phyloP scores from a whole-genome alignment of 768 basidiomycete genomes.

The Mycena indigotica region DNA sequence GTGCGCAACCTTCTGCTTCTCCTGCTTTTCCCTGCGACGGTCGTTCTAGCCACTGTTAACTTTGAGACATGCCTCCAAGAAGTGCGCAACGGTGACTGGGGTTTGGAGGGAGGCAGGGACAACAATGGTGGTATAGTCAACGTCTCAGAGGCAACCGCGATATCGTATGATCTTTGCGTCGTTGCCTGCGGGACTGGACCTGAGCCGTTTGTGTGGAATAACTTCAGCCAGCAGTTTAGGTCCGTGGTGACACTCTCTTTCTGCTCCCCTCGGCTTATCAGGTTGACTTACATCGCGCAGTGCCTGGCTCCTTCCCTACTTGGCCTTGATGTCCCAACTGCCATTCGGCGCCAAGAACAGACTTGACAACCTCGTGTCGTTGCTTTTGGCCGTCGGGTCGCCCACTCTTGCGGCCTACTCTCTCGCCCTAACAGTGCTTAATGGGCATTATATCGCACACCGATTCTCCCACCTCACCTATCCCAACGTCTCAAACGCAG shows the following conservation, averaged over 20 bases:
- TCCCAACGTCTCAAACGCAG: slow-evolving; percentile 26
- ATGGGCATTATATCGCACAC: slow-evolving; percentile 34
- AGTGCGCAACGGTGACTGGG: slow-evolving; percentile 9
- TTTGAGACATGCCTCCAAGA: slow-evolving; percentile 15
- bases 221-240: slow-evolving; percentile 37
- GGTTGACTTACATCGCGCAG: slow-evolving; percentile 17
- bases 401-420: slow-evolving; percentile 43
- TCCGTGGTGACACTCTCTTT: not conserved
- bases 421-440: slow-evolving; percentile 38
- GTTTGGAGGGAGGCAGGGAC: slow-evolving; percentile 15
- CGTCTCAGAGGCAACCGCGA: slow-evolving; percentile 25
- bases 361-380: slow-evolving; percentile 36
- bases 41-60: slow-evolving; percentile 9
- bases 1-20: not conserved
- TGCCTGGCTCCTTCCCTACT: slow-evolving; percentile 42
- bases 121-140: slow-evolving; percentile 21
- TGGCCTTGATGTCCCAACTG: slow-evolving; percentile 42
- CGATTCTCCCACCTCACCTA: slow-evolving; percentile 27
- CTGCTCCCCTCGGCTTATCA: no score
- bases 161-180: slow-evolving; percentile 29
- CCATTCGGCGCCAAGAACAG: slow-evolving; percentile 37
- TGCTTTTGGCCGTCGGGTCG: slow-evolving; percentile 41
- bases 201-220: slow-evolving; percentile 28
- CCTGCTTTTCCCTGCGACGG: slow-evolving; percentile 4
- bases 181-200: slow-evolving; percentile 23